Conservation (phyloP, 1,139 yeast genomes). For the Yamadazyma sp. region DNA sequence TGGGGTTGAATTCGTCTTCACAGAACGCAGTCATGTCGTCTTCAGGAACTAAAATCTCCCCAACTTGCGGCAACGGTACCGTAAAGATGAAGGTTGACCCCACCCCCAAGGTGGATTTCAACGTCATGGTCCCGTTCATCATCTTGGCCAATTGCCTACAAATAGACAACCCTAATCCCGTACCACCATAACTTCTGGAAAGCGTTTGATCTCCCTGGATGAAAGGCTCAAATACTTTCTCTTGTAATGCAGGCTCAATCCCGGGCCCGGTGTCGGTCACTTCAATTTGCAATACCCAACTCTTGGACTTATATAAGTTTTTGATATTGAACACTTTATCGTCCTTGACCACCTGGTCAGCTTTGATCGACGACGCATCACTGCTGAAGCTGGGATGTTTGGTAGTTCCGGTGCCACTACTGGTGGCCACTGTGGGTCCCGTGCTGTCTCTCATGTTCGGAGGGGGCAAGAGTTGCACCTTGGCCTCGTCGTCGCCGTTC, state of each 20-base stretch:
- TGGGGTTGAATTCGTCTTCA: conserved; percentile 46
- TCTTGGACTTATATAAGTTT: conserved; percentile 39
- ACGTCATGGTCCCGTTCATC: conserved; percentile 80
- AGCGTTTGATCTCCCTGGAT: conserved; percentile 96
- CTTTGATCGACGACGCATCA: conserved; percentile 14
- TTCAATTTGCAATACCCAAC: conserved; percentile 69
- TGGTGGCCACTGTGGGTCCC: conserved; percentile 4
- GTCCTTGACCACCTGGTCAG: conserved; percentile 28
- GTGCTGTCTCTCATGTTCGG: conserved; percentile 16
- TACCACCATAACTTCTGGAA: conserved; percentile 90
- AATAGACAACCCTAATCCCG: conserved; percentile 91
- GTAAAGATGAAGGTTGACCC: conserved; percentile 83
- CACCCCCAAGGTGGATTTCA: conserved; percentile 66
- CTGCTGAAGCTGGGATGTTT: conserved; percentile 15
- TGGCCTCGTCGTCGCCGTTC: not conserved
- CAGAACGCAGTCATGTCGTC: conserved; percentile 41
- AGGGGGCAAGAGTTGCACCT: conserved; percentile 12
- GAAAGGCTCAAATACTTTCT: conserved; percentile 90
- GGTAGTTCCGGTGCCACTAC: conserved; percentile 9
- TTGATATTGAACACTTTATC: conserved; percentile 37
- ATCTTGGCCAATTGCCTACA: conserved; percentile 86
- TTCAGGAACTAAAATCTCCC: conserved; percentile 50
- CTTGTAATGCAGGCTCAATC: conserved; percentile 74
- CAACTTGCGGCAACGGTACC: conserved; percentile 73
- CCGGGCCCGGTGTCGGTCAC: conserved; percentile 95